Percentiles rank a stretch among this genome's conserved stretches.
These are phyloP conservation scores for Talaromyces amestolkiae DNA, from an alignment of 2,329 filamentous ascomycete species.

Conservation along the genomic window DNA sequence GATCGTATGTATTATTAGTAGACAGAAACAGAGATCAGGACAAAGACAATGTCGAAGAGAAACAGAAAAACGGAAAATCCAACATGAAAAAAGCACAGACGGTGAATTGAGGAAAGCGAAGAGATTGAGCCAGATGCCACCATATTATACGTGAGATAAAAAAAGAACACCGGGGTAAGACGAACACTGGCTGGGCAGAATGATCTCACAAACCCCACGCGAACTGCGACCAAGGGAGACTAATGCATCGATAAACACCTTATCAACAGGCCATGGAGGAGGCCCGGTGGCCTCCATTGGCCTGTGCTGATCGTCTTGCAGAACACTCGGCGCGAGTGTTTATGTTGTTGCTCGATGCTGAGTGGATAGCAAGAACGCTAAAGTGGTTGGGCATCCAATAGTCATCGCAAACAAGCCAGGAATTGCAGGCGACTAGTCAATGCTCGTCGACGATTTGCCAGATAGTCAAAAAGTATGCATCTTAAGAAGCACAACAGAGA, in stretches of 20 bases:
- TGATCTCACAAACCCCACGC: constrained; percentile 16
- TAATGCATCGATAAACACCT: constrained; percentile 7
- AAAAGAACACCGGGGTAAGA: constrained; percentile 15
- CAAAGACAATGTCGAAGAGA: constrained; percentile 25
- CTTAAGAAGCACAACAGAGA: not conserved
- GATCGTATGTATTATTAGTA: constrained; percentile 18
- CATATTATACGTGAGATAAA: constrained; percentile 25
- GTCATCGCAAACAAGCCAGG: not conserved
- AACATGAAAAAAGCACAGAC: constrained; percentile 18
- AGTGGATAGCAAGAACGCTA: not conserved
- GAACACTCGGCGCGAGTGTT: constrained; percentile 5
- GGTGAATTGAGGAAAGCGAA: constrained; percentile 17
- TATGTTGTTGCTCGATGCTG: not conserved
- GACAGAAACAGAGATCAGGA: constrained; percentile 20
- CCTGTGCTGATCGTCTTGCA: constrained; percentile 5
- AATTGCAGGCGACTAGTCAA: constrained; percentile 4
- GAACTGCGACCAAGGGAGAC: not conserved
- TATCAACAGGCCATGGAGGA: constrained; percentile 1
- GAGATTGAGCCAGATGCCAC: constrained; percentile 9
- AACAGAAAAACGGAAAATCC: constrained; percentile 26
- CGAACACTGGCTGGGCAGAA: not conserved
- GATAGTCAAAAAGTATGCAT: not conserved
- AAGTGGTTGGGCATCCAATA: constrained; percentile 4
- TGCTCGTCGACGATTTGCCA: not conserved
- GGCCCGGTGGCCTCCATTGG: constrained; percentile 4